Conservation (phyloP, 2,329 filamentous ascomycete species). For the Dactylellina sp. region DNA sequence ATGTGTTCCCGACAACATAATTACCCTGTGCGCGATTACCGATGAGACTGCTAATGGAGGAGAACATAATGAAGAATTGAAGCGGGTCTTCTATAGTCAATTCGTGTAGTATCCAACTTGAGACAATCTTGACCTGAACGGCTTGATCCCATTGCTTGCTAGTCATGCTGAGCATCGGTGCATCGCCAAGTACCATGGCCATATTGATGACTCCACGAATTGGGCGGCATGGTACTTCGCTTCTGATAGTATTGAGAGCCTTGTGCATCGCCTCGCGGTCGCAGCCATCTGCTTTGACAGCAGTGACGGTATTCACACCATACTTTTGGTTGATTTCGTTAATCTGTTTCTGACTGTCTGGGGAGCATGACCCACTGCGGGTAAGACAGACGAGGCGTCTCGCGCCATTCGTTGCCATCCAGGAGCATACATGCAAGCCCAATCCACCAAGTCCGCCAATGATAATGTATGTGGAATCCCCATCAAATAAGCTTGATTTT, state of each 20-base stretch:
- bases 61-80: conserved; percentile 59
- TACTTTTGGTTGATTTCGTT: conserved; percentile 20
- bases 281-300: conserved; percentile 27
- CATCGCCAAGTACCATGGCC: conserved; percentile 57
- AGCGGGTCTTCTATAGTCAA: conserved; percentile 49
- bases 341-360: conserved; percentile 28
- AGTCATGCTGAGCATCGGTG: conserved; percentile 57
- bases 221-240: conserved; percentile 9
- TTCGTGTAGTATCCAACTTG: conserved; percentile 57
- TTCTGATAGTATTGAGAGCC: conserved; percentile 8
- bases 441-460: conserved; percentile 29
- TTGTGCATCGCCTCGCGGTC: conserved; percentile 15
- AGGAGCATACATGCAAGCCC: conserved; percentile 27
- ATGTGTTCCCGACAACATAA: conserved; percentile 60
- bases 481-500: conserved; percentile 8
- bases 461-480: conserved; percentile 21
- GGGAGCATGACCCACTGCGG: conserved; percentile 11
- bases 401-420: conserved; percentile 26
- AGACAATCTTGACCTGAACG: conserved; percentile 55
- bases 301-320: conserved; percentile 13
- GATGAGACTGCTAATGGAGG: conserved; percentile 59
- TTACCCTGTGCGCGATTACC: conserved; percentile 60
- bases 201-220: conserved; percentile 56
- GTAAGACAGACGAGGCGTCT: conserved; percentile 16
- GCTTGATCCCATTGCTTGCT: conserved; percentile 58